Percentiles rank a stretch among this genome's conserved stretches.
Evolutionary conservation across 1,284 basidiomycete genomes (phyloP).

Genomic region (Trichosporon ovoides): DNA sequence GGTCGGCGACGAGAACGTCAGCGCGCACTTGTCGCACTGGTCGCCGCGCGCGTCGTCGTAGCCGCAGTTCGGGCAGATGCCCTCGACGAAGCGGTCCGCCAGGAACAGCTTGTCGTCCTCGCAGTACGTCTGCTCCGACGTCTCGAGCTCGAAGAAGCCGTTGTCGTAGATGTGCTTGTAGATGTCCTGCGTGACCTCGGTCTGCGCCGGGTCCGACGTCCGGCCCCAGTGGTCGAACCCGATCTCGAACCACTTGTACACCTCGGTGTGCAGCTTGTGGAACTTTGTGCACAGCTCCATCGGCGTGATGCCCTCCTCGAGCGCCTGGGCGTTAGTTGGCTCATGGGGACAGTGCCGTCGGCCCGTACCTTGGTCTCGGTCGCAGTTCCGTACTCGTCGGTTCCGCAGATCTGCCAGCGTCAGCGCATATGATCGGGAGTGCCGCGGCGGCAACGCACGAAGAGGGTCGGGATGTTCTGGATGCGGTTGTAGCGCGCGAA

Average conservation of each 20-base stretch:
- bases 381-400: constrained; percentile 98
- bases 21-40: constrained; percentile 92
- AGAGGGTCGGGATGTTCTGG: constrained; percentile 52
- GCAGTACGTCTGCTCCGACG: constrained; percentile 88
- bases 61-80: constrained; percentile 83
- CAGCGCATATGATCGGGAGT: constrained; percentile 50
- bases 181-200: constrained; percentile 85
- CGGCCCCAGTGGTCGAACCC: constrained; percentile 97
- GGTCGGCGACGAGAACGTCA: constrained; percentile 82
- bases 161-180: constrained; percentile 77
- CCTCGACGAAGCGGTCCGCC: constrained; percentile 92
- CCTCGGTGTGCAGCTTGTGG: constrained; percentile 78
- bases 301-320: constrained; percentile 88
- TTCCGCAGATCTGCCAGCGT: constrained; percentile 79
- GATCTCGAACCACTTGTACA: constrained; percentile 64
- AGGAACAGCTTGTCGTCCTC: constrained; percentile 87
- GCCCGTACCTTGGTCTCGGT: constrained; percentile 75
- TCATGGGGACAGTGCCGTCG: neutral
- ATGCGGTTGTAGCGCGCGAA: constrained; percentile 74
- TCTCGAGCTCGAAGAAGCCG: constrained; percentile 68
- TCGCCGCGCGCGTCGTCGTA: constrained; percentile 94
- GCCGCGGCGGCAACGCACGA: constrained; percentile 29
- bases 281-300: constrained; percentile 91
- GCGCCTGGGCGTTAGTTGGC: constrained; percentile 57
- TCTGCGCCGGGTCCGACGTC: constrained; percentile 85